Percentiles rank a stretch among this genome's conserved stretches.
Conservation (phyloP, 176 grass and related monocot genomes). For the Poa pratensis region DNA sequence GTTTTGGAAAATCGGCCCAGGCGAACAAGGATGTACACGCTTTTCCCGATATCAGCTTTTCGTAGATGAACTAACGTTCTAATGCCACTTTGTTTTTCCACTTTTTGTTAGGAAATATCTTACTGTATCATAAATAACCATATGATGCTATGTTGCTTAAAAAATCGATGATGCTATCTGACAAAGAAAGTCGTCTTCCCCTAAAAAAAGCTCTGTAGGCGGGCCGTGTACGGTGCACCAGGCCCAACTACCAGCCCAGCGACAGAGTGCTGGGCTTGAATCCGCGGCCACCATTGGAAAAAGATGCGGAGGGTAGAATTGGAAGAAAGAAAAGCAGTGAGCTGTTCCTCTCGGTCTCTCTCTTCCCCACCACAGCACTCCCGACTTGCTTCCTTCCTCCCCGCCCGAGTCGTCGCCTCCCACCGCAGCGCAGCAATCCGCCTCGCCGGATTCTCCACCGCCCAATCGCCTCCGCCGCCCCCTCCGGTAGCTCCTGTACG, state of each 20-base stretch:
- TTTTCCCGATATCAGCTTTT: no score
- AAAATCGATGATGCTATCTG: no score
- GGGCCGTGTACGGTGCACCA: no score
- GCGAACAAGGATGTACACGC: no score
- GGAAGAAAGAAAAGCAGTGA: background rate
- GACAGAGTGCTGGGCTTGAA: background rate
- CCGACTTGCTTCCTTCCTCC: conserved; percentile 13
- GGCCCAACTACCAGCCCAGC: background rate
- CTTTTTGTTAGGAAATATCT: no score
- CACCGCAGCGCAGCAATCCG: background rate
- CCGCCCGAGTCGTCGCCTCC: conserved; percentile 36
- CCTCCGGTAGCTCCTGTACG: background rate
- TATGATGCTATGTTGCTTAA: no score
- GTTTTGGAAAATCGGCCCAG: no score
- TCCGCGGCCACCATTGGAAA: background rate
- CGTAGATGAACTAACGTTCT: no score
- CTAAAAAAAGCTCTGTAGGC: no score
- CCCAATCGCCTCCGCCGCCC: background rate
- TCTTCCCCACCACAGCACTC: background rate
- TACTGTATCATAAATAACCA: no score
- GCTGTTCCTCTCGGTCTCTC: conserved; percentile 16
- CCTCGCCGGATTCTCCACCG: background rate
- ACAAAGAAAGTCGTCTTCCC: no score
- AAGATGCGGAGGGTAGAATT: background rate
- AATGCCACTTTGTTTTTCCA: no score